These are phyloP conservation scores for Neurospora sp. DNA, from an alignment of 495 filamentous ascomycete genomes.

Conservation along the genomic window DNA sequence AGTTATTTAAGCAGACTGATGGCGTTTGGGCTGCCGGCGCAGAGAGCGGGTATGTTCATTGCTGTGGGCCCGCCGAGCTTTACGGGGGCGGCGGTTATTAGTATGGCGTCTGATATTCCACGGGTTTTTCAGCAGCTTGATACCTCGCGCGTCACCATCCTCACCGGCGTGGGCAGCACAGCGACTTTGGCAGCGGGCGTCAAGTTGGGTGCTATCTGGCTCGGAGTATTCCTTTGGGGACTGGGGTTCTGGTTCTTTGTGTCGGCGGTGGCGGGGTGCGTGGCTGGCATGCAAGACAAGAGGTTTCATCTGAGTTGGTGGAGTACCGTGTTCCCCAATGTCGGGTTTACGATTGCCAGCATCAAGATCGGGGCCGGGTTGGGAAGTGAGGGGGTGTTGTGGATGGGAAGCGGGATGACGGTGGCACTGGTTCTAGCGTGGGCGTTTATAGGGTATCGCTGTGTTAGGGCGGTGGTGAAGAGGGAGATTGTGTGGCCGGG, in stretches of 20 bases:
- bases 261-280: slow-evolving; percentile 43
- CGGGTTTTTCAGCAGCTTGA: slow-evolving; percentile 7
- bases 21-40: slow-evolving; percentile 45
- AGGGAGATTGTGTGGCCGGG: slow-evolving; percentile 52
- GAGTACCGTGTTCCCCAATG: slow-evolving; percentile 50
- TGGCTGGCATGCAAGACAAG: slow-evolving; percentile 42
- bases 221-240: slow-evolving; percentile 58
- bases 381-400: slow-evolving; percentile 32
- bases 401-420: slow-evolving; percentile 42
- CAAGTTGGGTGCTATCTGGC: slow-evolving; percentile 37
- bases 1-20: slow-evolving; percentile 51
- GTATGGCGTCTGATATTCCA: slow-evolving; percentile 43
- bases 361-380: slow-evolving; percentile 36
- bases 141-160: background rate
- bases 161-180: background rate
- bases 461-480: slow-evolving; percentile 42
- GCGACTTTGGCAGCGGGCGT: slow-evolving; percentile 28
- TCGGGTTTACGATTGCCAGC: slow-evolving; percentile 42
- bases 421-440: slow-evolving; percentile 47
- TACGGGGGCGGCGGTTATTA: slow-evolving; percentile 59
- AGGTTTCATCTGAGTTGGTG: slow-evolving; percentile 47
- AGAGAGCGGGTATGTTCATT: slow-evolving; percentile 60
- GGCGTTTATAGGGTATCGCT: slow-evolving; percentile 44
- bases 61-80: slow-evolving; percentile 60
- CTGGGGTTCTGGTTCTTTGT: slow-evolving; percentile 65